Percentiles rank a stretch among this genome's conserved stretches.
Evolutionary conservation across 106 monocot genomes (phyloP).

Genomic region (Hemerocallis citrina): DNA sequence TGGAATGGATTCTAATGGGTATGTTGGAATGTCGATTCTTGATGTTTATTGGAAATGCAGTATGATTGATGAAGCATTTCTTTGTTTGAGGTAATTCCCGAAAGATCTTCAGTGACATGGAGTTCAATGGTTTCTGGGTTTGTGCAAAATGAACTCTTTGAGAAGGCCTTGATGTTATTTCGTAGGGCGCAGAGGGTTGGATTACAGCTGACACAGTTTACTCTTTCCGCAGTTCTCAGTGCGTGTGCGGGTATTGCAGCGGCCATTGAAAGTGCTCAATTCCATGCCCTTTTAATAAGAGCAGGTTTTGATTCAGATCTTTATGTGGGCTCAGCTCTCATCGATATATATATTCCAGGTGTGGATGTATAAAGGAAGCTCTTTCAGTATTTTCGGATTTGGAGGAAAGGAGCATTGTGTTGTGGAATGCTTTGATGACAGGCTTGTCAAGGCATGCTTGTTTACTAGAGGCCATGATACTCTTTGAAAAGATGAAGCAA

Average conservation of each 20-base stretch:
- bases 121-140: conserved; percentile 57
- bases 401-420: conserved; percentile 27
- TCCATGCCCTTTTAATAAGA: conserved; percentile 35
- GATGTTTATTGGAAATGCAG: conserved; percentile 52
- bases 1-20: conserved; percentile 31
- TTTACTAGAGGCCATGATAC: conserved; percentile 23
- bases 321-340: conserved; percentile 41
- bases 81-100: conserved; percentile 38
- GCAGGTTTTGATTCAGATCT: conserved; percentile 23
- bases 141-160: conserved; percentile 47
- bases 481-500: conserved; percentile 62
- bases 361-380: conserved; percentile 44
- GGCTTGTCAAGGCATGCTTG: conserved; percentile 48
- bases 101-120: conserved; percentile 62
- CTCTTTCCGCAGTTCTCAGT: conserved; percentile 41
- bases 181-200: conserved; percentile 23
- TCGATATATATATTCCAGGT: conserved; percentile 54
- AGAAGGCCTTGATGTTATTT: conserved; percentile 35
- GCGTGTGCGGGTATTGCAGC: conserved; percentile 48
- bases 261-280: conserved; percentile 35
- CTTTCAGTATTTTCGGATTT: conserved; percentile 29
- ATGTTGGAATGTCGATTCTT: conserved; percentile 47
- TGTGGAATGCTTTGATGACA: conserved; percentile 72
- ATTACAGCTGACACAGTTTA: conserved; percentile 31
- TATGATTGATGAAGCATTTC: conserved; percentile 28